Base-by-base conservation (phyloP, 495 filamentous ascomycete species). In the Antarctomyces pellizariae region DNA sequence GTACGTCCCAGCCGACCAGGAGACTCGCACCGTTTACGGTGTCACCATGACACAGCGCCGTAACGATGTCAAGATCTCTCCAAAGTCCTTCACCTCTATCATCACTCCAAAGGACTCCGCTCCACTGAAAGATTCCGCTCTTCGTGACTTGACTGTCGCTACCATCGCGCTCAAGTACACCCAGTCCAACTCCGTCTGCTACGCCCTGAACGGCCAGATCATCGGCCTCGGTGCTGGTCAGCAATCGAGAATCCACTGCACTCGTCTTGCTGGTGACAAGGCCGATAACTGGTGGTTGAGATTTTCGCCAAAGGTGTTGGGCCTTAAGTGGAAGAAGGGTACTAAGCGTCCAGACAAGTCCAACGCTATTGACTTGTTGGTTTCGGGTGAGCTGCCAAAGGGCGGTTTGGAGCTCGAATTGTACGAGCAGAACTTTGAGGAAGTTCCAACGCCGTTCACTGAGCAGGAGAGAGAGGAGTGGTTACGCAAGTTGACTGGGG, bases 251-350 rank as follows among this genome's bases (percentile, higher is more conserved):
- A 97, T 97, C 39, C 89, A 95, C 62, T 95, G 89, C 62, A 97
- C 86, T 14, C 72, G 86, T 35, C 64, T 97, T 22, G 86, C 86
- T n/a, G 86, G 89, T 36, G 86, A 92, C 56, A 97, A 97, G 59
- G 78, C 82, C 25, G 86, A 97, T 51, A 90, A 84, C 59, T 97
- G 86, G 86, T 97, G 86, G 86, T 71, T 95, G 55, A 72, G 86
- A 39, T 93, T 92, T 64, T 75, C 91, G 56, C 71, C 78, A 27
- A 74, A 76, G 18, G 69, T 82, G 4, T 58, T 92, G 17, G 59
- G 60, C 43, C 67, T 95, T 49, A 79, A 84, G 56, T 97, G 76
- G 75, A 93, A 90, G 66, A 79, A 84, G 50, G 84, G 86, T 29
- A 75, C 74, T 40, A 95, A 93, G 65, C 67, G 89, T 22, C 64